Percentiles rank a stretch among this genome's conserved stretches.
Conservation (phyloP, 1,139 yeast species). For the Casaregolazyma lundiana region DNA sequence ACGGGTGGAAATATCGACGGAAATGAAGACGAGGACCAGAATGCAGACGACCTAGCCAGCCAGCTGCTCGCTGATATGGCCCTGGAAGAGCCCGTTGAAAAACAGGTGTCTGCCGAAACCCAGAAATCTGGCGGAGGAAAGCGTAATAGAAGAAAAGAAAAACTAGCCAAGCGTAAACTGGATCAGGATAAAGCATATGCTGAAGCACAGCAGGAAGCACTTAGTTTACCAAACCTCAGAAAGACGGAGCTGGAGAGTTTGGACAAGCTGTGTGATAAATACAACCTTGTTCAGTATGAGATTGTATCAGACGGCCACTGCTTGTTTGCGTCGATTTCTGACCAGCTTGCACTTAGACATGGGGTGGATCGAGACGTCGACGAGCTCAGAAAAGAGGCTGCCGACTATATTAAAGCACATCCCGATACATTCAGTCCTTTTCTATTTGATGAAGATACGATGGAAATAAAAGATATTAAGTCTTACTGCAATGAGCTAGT, state of each 20-base stretch:
- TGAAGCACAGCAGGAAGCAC: constrained; percentile 72
- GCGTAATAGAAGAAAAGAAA: constrained; percentile 80
- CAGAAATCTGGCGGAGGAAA: constrained; percentile 34
- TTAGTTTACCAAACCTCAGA: constrained; percentile 58
- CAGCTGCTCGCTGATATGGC: constrained; percentile 54
- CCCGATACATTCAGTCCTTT: constrained; percentile 76
- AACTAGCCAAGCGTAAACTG: constrained; percentile 70
- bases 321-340: constrained; percentile 77
- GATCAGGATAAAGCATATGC: constrained; percentile 57
- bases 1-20: constrained; percentile 14
- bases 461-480: constrained; percentile 57
- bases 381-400: constrained; percentile 61
- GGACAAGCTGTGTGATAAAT: constrained; percentile 45
- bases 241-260: constrained; percentile 67
- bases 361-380: constrained; percentile 40
- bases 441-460: constrained; percentile 69
- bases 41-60: constrained; percentile 59
- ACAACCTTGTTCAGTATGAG: constrained; percentile 45
- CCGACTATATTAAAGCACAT: constrained; percentile 56
- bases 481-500: constrained; percentile 67
- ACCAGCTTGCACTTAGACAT: constrained; percentile 61
- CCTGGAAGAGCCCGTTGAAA: constrained; percentile 29
- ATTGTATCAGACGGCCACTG: constrained; percentile 94
- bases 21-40: constrained; percentile 30
- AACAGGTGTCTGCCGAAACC: constrained; percentile 14